phyloP scores from a whole-genome alignment of 768 basidiomycete species.

The Lactarius vividus region DNA sequence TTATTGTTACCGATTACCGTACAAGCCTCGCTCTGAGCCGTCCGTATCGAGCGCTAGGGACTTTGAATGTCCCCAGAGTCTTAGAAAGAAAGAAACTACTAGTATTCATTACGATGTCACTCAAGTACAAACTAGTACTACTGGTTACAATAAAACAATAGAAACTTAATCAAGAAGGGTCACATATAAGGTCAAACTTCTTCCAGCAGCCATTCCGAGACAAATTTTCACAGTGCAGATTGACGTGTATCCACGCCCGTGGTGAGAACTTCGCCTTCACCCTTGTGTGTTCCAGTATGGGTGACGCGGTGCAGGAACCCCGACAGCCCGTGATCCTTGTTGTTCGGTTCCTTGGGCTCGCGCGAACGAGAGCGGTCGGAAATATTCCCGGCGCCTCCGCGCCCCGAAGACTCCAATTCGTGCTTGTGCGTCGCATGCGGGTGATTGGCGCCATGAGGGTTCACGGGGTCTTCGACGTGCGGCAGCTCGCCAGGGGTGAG shows the following conservation, averaged over 20 bases:
- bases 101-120: background rate
- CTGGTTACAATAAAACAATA: background rate
- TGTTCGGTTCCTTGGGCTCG: slow-evolving; percentile 23
- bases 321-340: slow-evolving; percentile 9
- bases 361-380: slow-evolving; percentile 35
- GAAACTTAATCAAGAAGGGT: background rate
- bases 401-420: slow-evolving; percentile 46
- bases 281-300: background rate
- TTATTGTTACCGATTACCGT: background rate
- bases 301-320: slow-evolving; percentile 26
- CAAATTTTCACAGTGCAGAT: background rate
- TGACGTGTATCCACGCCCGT: background rate
- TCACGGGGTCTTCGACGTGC: slow-evolving; percentile 26
- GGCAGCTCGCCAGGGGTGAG: slow-evolving; percentile 38
- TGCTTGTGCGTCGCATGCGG: slow-evolving; percentile 17
- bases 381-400: slow-evolving; percentile 66
- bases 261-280: background rate
- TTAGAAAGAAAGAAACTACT: background rate
- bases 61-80: background rate
- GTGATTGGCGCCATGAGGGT: slow-evolving; percentile 10
- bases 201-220: background rate
- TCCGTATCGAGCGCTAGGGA: too few species aligned
- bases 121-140: background rate
- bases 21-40: background rate
- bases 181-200: background rate